Evolutionary conservation across 192 early-diverging fungal species (phyloP).

Genomic region (Coemansia sp.): DNA sequence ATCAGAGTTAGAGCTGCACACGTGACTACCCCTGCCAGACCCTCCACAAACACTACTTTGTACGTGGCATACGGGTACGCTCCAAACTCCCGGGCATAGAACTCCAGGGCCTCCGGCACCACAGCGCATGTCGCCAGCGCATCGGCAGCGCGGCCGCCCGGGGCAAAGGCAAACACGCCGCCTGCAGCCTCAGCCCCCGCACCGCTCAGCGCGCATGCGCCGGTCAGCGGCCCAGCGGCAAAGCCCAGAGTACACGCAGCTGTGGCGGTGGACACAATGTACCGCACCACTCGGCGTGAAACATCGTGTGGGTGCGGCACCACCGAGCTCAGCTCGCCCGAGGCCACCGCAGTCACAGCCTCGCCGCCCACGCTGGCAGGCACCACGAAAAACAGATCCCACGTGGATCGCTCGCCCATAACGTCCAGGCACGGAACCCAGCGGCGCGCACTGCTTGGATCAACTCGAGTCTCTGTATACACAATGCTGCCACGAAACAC

Average conservation of each 20-base stretch:
- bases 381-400: constrained; percentile 77
- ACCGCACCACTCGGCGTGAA: constrained; percentile 64
- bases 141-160: constrained; percentile 58
- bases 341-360: constrained; percentile 54
- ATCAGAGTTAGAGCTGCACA: constrained; percentile 83
- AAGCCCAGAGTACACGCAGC: constrained; percentile 74
- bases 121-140: constrained; percentile 66
- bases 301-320: constrained; percentile 63
- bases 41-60: constrained; percentile 88
- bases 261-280: constrained; percentile 65
- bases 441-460: constrained; percentile 65
- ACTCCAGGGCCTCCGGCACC: constrained; percentile 65
- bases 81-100: constrained; percentile 84
- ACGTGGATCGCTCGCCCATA: constrained; percentile 66
- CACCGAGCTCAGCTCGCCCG: constrained; percentile 70
- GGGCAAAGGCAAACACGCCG: constrained; percentile 72
- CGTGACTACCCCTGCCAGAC: constrained; percentile 62
- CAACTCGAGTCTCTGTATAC: constrained; percentile 67
- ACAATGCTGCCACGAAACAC: constrained; percentile 34
- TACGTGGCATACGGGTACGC: constrained; percentile 83
- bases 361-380: constrained; percentile 43
- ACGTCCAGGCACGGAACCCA: constrained; percentile 82
- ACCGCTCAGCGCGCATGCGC: constrained; percentile 34
- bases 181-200: constrained; percentile 47
- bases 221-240: constrained; percentile 65